Percentiles rank a stretch among this genome's conserved stretches.
phyloP scores from a whole-genome alignment of 2,329 filamentous ascomycete genomes.

The Sclerotinia spermophila region DNA sequence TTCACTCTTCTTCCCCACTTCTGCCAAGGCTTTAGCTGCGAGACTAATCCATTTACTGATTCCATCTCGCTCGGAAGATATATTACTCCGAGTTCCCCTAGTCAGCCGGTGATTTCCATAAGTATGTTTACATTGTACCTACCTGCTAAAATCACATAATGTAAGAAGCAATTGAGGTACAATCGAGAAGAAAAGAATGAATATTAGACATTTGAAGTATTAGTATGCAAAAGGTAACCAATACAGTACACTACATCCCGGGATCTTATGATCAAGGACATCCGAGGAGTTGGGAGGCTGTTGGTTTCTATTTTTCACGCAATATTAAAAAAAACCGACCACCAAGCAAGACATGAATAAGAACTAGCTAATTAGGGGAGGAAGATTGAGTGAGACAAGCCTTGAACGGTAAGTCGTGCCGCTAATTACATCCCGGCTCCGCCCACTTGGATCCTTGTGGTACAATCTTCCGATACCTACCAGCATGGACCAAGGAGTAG shows the following conservation, averaged over 20 bases:
- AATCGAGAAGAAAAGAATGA: neutral
- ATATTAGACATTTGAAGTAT: neutral
- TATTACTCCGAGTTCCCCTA: neutral
- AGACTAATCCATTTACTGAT: neutral
- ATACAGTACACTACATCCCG: neutral
- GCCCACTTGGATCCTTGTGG: constrained; percentile 10
- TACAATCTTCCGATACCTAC: constrained; percentile 11
- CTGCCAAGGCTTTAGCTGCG: neutral
- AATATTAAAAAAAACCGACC: neutral
- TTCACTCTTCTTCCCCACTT: neutral
- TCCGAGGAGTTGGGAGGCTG: neutral
- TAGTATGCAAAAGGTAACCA: neutral
- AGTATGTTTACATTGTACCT: neutral
- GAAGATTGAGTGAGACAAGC: neutral
- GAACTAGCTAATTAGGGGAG: neutral
- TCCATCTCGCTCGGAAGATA: neutral
- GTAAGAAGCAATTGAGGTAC: neutral
- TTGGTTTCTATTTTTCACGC: neutral
- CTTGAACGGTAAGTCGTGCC: constrained; percentile 7
- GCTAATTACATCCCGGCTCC: constrained; percentile 12
- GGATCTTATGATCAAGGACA: neutral
- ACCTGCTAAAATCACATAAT: neutral
- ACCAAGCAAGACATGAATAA: neutral
- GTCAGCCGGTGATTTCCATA: neutral
- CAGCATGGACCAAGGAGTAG: neutral